Base-by-base conservation (phyloP, 495 filamentous ascomycete genomes). In the Podospora sp. region DNA sequence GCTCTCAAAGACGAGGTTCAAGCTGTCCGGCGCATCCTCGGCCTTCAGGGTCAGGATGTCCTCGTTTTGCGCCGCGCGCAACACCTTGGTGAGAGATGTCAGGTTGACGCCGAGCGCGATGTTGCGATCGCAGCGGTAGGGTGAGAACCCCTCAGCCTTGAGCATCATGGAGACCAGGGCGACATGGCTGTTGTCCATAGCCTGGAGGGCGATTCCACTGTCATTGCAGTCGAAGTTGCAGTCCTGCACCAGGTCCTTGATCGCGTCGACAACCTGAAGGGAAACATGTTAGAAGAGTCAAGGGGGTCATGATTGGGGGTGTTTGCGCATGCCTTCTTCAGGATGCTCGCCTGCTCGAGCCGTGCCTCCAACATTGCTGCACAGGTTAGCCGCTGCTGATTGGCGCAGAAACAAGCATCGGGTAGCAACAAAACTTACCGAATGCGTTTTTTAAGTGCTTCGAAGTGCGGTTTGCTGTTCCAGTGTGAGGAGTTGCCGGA, bases 141-240 rank as follows among this genome's bases (percentile, higher is more conserved):
- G 95, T 5, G 91, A 92, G 86, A 99, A 99, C 67, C 88, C 88
- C 74, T 98, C 95, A 36, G 93, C 90, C 82, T 94, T 94, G 76
- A 99, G 90, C 84, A 96, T 87, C 96, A 99, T 98, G 65, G 95
- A 96, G 46, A 99, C 95, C 56, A 99, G 91, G 60, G 95, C 95
- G 77, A 99, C 95, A 83, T 99, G 95, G 65, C 94, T 97, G 86
- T 97, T 99, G 84, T 99, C 95, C 96, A 99, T 99, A 72, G 95
- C 95, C 82, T 99, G 95, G 29, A 99, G 90, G 61, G 93, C 93
- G 78, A 99, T 94, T 60, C 95, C 95, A 69, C 92, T 92, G 86
- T 99, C 95, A 90, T 98, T 99, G 90, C 96, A 99, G 84, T 99
- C 95, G 82, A 99, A 99, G 83, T 99, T 99, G 88, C 96, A 98